A percentile compares a stretch with the other conserved stretches of the same genome.
phyloP scores from a whole-genome alignment of 106 monocot genomes.

The Gastrodia elata region DNA sequence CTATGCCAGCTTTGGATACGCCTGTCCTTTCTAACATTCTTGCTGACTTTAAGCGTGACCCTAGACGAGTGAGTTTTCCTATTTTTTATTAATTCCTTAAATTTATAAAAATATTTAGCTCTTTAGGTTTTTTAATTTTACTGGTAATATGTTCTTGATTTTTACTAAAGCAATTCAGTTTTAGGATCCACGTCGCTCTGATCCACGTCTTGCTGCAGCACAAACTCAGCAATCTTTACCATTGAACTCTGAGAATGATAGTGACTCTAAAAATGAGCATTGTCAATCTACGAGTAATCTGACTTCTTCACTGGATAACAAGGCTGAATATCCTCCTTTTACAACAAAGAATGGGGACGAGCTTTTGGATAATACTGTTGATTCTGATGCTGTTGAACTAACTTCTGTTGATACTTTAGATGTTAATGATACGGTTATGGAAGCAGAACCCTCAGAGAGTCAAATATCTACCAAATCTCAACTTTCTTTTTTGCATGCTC shows the following conservation, averaged over 20 bases:
- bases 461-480: conserved; percentile 17
- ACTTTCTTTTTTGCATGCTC: conserved; percentile 24
- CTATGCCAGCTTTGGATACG: conserved; percentile 21
- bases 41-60: conserved; percentile 67
- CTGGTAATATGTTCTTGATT: conserved; percentile 3
- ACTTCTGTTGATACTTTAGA: conserved; percentile 20
- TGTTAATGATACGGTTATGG: conserved; percentile 13
- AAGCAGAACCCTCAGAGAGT: conserved; percentile 25
- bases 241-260: conserved; percentile 20
- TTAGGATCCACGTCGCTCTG: conserved; percentile 93
- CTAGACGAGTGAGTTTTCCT: conserved; percentile 63
- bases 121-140: background rate
- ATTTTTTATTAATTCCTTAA: background rate
- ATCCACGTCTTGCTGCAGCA: conserved; percentile 55
- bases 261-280: conserved; percentile 22
- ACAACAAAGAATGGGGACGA: conserved; percentile 22
- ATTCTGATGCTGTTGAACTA: conserved; percentile 5
- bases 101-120: background rate
- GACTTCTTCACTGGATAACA: conserved; percentile 11
- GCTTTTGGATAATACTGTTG: conserved; percentile 17
- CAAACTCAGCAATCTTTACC: conserved; percentile 13
- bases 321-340: conserved; percentile 21
- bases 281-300: conserved; percentile 18
- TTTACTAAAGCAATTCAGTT: conserved; percentile 21
- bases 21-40: conserved; percentile 16